A percentile compares a stretch with the other conserved stretches of the same genome.
Evolutionary conservation across 345 rosid species (phyloP).

Genomic region (Corchorus capsularis): DNA sequence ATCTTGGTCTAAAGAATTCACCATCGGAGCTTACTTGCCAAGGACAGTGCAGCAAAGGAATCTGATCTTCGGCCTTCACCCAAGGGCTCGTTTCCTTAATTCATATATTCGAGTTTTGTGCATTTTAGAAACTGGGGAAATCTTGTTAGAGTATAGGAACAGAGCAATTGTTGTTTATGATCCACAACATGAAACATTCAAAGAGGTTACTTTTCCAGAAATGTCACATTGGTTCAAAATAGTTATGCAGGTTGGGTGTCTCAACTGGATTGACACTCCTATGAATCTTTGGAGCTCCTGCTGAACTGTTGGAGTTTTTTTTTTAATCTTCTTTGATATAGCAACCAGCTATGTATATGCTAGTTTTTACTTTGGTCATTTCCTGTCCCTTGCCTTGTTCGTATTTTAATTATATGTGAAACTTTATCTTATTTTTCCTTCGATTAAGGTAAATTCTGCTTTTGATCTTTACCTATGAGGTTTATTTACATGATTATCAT

Average conservation of each 20-base stretch:
- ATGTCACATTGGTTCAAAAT: slow-evolving; percentile 69
- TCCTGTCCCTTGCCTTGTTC: no score
- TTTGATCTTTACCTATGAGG: no score
- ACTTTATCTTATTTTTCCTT: no score
- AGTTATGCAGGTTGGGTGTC: slow-evolving; percentile 59
- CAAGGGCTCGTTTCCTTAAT: slow-evolving; percentile 26
- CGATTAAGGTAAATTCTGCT: no score
- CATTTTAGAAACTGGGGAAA: slow-evolving; percentile 57
- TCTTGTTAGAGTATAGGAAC: slow-evolving; percentile 75
- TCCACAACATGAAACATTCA: slow-evolving; percentile 55
- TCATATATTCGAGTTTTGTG: slow-evolving; percentile 56
- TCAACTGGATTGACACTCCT: slow-evolving; percentile 16
- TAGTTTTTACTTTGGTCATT: no score
- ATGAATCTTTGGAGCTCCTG: no score
- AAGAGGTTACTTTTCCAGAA: slow-evolving; percentile 54
- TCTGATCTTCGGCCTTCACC: slow-evolving; percentile 28
- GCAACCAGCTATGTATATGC: no score
- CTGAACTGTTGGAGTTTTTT: no score
- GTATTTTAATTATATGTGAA: no score
- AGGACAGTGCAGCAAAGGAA: slow-evolving; percentile 44
- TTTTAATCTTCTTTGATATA: no score
- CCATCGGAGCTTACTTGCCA: slow-evolving; percentile 62
- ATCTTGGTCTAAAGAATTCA: slow-evolving; percentile 67
- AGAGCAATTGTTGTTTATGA: slow-evolving; percentile 64
- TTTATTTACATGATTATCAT: no score